Conservation (phyloP, 2,329 filamentous ascomycete species). For the Colletotrichum melonis region DNA sequence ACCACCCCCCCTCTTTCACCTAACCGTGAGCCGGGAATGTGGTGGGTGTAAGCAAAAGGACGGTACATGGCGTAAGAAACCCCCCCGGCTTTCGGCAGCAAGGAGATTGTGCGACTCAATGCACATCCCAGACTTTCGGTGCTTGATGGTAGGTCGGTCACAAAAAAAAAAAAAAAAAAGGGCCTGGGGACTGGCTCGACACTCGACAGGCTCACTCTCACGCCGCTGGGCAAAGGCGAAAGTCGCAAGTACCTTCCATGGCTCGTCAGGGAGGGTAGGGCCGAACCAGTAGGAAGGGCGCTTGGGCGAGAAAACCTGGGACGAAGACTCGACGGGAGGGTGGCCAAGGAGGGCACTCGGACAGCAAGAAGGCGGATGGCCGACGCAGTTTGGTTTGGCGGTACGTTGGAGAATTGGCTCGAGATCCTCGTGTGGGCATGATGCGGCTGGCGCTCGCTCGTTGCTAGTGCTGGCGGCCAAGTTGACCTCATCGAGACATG, state of each 20-base stretch:
- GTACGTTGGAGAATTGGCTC: not conserved
- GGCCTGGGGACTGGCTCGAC: not conserved
- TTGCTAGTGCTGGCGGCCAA: not conserved
- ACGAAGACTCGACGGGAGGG: conserved; percentile 18
- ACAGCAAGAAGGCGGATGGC: conserved; percentile 6
- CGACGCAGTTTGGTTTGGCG: not conserved
- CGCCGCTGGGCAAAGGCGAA: not conserved
- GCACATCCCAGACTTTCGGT: conserved; percentile 21
- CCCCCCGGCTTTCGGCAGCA: conserved; percentile 16
- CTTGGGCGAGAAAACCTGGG: conserved; percentile 22
- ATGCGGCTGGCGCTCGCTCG: not conserved
- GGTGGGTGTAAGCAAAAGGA: conserved; percentile 13
- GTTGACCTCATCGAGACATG: conserved; percentile 32
- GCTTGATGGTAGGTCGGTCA: conserved; percentile 6
- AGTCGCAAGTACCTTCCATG: not conserved
- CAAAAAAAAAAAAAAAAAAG: no score
- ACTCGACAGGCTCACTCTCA: not conserved
- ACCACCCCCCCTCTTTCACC: not conserved
- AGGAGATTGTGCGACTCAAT: conserved; percentile 27
- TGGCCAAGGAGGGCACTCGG: conserved; percentile 15
- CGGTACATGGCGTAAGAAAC: not conserved
- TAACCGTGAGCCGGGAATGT: conserved; percentile 7
- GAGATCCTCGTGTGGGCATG: not conserved
- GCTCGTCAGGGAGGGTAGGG: conserved; percentile 20
- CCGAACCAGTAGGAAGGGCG: conserved; percentile 27